phyloP scores from a whole-genome alignment of 139 green algal genomes.

The Volvox reticuliferus region DNA sequence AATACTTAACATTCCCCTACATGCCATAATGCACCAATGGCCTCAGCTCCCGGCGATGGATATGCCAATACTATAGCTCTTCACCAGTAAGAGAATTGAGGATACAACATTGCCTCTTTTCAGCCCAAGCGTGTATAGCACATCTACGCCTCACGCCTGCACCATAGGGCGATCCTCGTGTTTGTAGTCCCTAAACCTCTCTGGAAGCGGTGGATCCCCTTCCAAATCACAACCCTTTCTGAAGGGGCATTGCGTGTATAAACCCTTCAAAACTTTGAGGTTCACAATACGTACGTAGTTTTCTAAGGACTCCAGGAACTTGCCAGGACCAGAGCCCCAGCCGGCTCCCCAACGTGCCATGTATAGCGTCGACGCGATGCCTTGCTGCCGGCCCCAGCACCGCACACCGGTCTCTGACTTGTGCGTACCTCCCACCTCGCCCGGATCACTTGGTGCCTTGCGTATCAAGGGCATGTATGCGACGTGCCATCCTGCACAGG shows the following conservation, averaged over 20 bases:
- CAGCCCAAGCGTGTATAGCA: no score
- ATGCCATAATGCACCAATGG: no score
- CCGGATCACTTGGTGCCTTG: not conserved
- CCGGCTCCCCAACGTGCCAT: constrained; percentile 29
- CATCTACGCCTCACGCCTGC: not conserved
- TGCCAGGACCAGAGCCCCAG: not conserved
- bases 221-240: constrained; percentile 25
- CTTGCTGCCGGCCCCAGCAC: constrained; percentile 55
- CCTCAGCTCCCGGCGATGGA: no score
- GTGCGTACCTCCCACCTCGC: constrained; percentile 35
- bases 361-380: constrained; percentile 4
- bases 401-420: constrained; percentile 46
- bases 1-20: no score
- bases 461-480: constrained; percentile 17
- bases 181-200: not conserved
- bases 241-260: constrained; percentile 22
- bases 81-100: no score
- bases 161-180: not conserved
- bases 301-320: constrained; percentile 32
- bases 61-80: no score
- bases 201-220: constrained; percentile 27
- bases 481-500: constrained; percentile 16
- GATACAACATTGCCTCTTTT: no score
- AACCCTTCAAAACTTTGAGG: not conserved
- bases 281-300: constrained; percentile 23